Conservation (phyloP, 78 protist species). For the Guillardia theta region DNA sequence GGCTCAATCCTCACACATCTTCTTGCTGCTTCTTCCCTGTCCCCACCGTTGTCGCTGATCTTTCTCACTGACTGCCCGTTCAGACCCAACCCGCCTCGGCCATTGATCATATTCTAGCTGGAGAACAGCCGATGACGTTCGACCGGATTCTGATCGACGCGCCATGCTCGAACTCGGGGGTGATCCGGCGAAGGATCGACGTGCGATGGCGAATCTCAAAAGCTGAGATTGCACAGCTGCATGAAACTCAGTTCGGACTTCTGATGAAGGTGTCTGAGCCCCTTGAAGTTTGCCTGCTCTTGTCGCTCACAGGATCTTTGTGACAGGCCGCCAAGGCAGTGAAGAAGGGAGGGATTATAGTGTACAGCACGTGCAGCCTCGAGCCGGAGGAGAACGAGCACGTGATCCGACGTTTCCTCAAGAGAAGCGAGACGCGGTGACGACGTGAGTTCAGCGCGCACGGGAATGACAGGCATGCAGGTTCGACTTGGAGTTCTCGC, state of each 20-base stretch:
- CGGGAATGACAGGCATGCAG: not conserved
- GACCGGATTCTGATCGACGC: not conserved
- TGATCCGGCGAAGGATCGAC: not conserved
- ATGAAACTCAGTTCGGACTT: not conserved
- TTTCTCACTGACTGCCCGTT: too few species aligned
- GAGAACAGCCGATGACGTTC: not conserved
- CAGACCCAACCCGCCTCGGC: not conserved
- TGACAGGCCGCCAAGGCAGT: not conserved
- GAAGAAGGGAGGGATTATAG: not conserved
- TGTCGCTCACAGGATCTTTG: too few species aligned
- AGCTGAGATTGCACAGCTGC: not conserved
- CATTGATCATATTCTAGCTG: not conserved
- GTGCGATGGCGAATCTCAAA: not conserved
- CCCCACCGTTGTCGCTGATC: too few species aligned
- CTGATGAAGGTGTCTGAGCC: too few species aligned
- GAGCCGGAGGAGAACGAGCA: conserved; percentile 6
- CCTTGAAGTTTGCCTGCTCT: too few species aligned
- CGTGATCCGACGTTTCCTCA: not conserved
- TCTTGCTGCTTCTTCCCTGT: too few species aligned
- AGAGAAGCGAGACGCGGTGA: not conserved
- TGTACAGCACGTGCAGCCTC: not conserved
- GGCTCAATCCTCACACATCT: too few species aligned
- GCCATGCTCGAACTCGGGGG: conserved; percentile 31
- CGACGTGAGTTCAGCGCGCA: not conserved
- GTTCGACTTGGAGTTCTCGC: not conserved